Evolutionary conservation across 257 asterid genomes (phyloP), one percentile per base, ranked within the genome.

Genomic region (Solanum appendiculatum): DNA sequence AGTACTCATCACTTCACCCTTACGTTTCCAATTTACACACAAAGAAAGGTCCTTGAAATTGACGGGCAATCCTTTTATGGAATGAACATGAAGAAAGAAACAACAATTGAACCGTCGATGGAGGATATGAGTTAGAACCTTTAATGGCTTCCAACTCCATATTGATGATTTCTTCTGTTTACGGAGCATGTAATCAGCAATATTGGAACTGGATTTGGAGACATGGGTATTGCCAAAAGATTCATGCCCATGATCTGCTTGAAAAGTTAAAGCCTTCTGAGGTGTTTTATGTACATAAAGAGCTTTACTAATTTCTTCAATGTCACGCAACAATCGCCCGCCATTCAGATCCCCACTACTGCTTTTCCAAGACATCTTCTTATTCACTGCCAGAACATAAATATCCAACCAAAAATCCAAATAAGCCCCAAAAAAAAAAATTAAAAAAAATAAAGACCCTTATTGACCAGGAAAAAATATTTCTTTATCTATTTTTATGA

Each of bases 61-160:
- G 9, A 90, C 87, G 18, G 97, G 96, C 88, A 97, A 82, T 12
- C 97, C 98, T 87, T 94, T 95, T 36, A 95, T 88, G 56, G 93
- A 54, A 92, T 94, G 97, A 39, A 95, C 96, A 23, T 94, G 97
- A 83, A 97, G 93, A 91, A 91, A 94, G 94, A 97, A 97, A 91
- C 92, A 91, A 87, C 98, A 95, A 87, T 89, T 91, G 90, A 94
- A 88, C 16, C 91, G 93, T 44, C 90, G 94, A 89, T 89, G 89
- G 72, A 91, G 91, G 37, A 92, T 73, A 90, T 93, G 94, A 66
- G 92, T 90, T 89, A 97, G 88, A 86, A 95, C 94, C 93, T 93
- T 94, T 74, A 97, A 87, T 36, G 98, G 96, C 91, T 89, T 94
- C 98, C 99, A 97, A 8, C 91, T 93, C 99, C 98, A 95, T 87